Base-by-base conservation (phyloP, 192 early-diverging fungal genomes). In the Coemansia sp. region DNA sequence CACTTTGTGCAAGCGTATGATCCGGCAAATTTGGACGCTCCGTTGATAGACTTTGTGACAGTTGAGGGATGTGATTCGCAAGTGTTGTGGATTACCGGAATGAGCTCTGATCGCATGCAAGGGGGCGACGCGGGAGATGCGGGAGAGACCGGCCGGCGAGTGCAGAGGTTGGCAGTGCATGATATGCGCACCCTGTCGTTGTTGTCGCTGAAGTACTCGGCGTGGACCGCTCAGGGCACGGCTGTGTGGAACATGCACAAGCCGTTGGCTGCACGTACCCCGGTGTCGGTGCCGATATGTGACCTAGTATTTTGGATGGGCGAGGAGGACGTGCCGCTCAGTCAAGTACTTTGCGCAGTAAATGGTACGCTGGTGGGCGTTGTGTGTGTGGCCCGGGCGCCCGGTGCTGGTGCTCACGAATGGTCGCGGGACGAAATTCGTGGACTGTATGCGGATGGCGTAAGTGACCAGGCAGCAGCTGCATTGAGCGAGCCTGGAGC, bases 361-460 rank as follows among this genome's bases (percentile, higher is more conserved):
- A 98, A 96, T 73, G 95, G 92, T 3, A 84, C 83, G 26, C 39
- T 97, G 4, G 93, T 97, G 0, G 94, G 85, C 1, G 75, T 97
- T 4, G 84, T 95, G 7, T 85, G 65, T 6, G 67, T 72, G 22
- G 63, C 71, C 0, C 55, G 48, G n/a, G 67, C 62, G 17, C 75
- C 68, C 5, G 61, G 54, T 29, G 49, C 71, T 3, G 39, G 43
- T 10, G 68, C 62, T 0, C 71, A 69, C 26, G 58, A 56, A 9
- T 82, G 79, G 80, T 71, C 80, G 1, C 65, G 47, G 6, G 59
- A 43, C 8, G 62, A 64, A 37, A 45, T 77, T 4, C 64, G 63
- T 2, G 51, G 59, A 0, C 51, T 77, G 12, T 77, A 67, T 22
- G 38, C 27, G 7, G 48, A 67, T 8, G 67, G 75, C 0, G 55